Conservation (phyloP, 139 green algal species). For the Desmodesmus armatus region DNA sequence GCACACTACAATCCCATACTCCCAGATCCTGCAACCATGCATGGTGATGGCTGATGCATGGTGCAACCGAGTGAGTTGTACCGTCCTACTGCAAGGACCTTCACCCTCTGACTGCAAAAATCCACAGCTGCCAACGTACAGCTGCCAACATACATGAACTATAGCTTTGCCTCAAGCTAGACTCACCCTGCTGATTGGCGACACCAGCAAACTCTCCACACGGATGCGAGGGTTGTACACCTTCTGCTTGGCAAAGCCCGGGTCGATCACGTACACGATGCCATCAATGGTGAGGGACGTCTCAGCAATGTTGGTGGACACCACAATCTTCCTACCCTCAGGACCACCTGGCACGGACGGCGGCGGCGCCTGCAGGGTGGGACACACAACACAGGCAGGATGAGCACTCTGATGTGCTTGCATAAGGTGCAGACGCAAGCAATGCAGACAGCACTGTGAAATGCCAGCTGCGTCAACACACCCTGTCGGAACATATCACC, state of each 20-base stretch:
- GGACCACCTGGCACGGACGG: constrained; percentile 67
- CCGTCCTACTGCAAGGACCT: neutral
- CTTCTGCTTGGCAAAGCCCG: constrained; percentile 97
- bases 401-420: too few species aligned
- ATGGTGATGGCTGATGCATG: too few species aligned
- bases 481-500: too few species aligned
- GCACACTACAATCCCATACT: too few species aligned
- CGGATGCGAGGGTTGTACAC: constrained; percentile 98
- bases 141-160: neutral
- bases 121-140: neutral
- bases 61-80: too few species aligned
- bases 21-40: too few species aligned
- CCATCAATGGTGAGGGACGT: constrained; percentile 99
- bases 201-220: constrained; percentile 98
- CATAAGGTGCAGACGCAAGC: too few species aligned
- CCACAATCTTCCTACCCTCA: constrained; percentile 96
- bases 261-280: constrained; percentile 99
- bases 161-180: too few species aligned
- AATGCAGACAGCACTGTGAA: too few species aligned
- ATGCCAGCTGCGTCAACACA: too few species aligned
- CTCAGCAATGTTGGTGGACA: constrained; percentile 99
- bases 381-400: too few species aligned
- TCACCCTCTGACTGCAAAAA: too few species aligned
- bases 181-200: constrained; percentile 92
- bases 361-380: constrained; percentile 71